Evolutionary conservation across 2,329 filamentous ascomycete species (phyloP), one percentile per base, ranked within the genome.

Genomic region (Nemania serpens): DNA sequence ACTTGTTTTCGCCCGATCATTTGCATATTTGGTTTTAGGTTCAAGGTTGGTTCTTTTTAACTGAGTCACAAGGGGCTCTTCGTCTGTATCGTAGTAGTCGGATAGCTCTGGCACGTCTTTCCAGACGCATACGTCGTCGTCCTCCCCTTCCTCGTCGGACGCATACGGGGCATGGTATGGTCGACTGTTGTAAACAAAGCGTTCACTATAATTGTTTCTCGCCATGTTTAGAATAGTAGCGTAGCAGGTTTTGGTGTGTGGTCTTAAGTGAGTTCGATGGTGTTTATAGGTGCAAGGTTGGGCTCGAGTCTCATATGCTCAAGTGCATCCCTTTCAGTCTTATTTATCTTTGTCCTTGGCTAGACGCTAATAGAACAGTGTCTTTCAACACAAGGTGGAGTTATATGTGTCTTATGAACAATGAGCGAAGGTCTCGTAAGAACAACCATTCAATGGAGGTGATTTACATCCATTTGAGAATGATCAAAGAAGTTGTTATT

Each of bases 371-470:
- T 25, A 13, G 10, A 22, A 36, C 22, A 41, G 6, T 48, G 39
- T 36, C 37, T 52, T 56, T n/a, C 11, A 51, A 1, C 13, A 18
- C n/a, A 11, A 11, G 34, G 49, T 17, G 56, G 49, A 36, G 36
- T 54, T 49, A 2, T 5, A 34, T 20, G n/a, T 47, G 20, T 20
- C 10, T 18, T 10, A 22, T 45, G 13, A 18, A 42, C 9, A 39
- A 42, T 52, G 22, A 49, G 43, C 25, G 25, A 59, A 47, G 33
- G n/a, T 6, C 12, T 47, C 17, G 22, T 9, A 46, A 29, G 15
- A 39, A 12, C 4, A 39, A 66, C 88, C 89, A 1, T 29, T 29
- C 25, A 29, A 7, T 29, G 7, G 25, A 29, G 25, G 25, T 29
- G 25, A 3, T 29, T 29, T 7, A 3, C 3, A 29, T 29, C 7